Evolutionary conservation across 1,139 yeast genomes (phyloP).

Genomic region (Lodderomyces elongisporus): DNA sequence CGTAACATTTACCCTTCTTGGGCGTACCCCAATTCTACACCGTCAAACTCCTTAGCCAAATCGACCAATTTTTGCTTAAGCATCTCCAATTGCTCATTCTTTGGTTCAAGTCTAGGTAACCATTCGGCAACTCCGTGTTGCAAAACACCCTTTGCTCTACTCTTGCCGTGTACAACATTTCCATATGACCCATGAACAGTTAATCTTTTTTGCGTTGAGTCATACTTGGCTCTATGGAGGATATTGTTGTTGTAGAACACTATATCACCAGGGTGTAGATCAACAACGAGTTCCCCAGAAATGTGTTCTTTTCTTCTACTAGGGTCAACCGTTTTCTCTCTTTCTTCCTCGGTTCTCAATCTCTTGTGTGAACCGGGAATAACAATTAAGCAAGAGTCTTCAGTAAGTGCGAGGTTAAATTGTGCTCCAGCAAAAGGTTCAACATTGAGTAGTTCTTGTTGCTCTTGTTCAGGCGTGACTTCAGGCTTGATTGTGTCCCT

Average conservation of each 20-base stretch:
- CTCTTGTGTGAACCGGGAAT: slow-evolving; percentile 49
- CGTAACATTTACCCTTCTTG: slow-evolving; percentile 31
- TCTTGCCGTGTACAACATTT: slow-evolving; percentile 37
- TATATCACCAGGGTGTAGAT: slow-evolving; percentile 49
- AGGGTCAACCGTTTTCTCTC: slow-evolving; percentile 34
- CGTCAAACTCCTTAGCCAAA: slow-evolving; percentile 37
- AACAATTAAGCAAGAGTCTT: slow-evolving; percentile 47
- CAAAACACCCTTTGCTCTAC: slow-evolving; percentile 47
- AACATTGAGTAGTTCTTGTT: slow-evolving; percentile 25
- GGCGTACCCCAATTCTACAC: slow-evolving; percentile 39
- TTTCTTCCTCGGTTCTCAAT: slow-evolving; percentile 43
- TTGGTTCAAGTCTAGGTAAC: slow-evolving; percentile 40
- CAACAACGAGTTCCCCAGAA: slow-evolving; percentile 38
- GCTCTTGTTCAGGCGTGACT: slow-evolving; percentile 44
- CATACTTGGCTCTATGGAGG: slow-evolving; percentile 48
- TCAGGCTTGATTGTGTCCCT: slow-evolving; percentile 52
- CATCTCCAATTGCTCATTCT: slow-evolving; percentile 28
- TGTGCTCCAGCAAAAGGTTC: slow-evolving; percentile 52
- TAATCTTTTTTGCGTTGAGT: slow-evolving; percentile 35
- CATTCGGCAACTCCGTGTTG: slow-evolving; percentile 54
- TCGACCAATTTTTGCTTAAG: slow-evolving; percentile 32
- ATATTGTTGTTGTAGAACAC: slow-evolving; percentile 53
- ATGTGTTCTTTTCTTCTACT: slow-evolving; percentile 34
- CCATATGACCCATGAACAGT: slow-evolving; percentile 56
- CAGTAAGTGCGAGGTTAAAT: slow-evolving; percentile 49